Base-by-base conservation (phyloP, 352 stramenopile species). In the Globisporangium apiculatum region DNA sequence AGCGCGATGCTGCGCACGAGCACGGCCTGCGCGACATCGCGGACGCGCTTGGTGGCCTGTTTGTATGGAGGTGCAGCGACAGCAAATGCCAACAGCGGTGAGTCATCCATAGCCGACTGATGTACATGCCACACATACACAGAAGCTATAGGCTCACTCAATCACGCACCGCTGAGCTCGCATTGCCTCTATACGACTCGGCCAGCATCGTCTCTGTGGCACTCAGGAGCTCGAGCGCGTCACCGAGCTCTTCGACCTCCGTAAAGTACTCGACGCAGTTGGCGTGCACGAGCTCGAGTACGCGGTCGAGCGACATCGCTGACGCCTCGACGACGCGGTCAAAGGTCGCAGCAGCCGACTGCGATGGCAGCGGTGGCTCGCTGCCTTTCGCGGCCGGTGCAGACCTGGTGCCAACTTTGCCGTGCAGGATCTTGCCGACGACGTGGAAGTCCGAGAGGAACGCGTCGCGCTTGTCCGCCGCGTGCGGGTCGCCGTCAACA, bases 391-490 rank as follows among this genome's bases (percentile, higher is more conserved):
- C 65, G 7, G 3, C 3, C 40, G 40, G 7, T 43, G 40, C 40
- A 8, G 40, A 8, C 11, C 3, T 43, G 7, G 7, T 8, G 18
- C 66, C 37, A 51, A 64, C 63, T 68, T 87, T 87, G n/a, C 68
- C 76, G 48, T 95, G 79, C 4, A 95, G 51, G 42, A 95, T 56
- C 55, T 92, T 92, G 5, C 83, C 85, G 37, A 93, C 62, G 10
- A 93, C 60, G 49, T 90, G 85, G 12, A 95, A 90, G 53, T 93
- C 81, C 1, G 85, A 93, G 5, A 80, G 64, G 69, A 95, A 95
- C 17, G 69, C 56, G 43, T 95, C 85, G n/a, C 84, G 79, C 48
- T 58, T 62, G 2, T 53, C 11, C 56, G 7, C 45, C 4, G 4
- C 6, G 5, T 24, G 14, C 7, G 7, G 1, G 17, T 49, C n/a